A percentile compares a stretch with the other conserved stretches of the same genome.
Conservation (phyloP, 2,329 filamentous ascomycete genomes). For the Trichophyton benhamiae region DNA sequence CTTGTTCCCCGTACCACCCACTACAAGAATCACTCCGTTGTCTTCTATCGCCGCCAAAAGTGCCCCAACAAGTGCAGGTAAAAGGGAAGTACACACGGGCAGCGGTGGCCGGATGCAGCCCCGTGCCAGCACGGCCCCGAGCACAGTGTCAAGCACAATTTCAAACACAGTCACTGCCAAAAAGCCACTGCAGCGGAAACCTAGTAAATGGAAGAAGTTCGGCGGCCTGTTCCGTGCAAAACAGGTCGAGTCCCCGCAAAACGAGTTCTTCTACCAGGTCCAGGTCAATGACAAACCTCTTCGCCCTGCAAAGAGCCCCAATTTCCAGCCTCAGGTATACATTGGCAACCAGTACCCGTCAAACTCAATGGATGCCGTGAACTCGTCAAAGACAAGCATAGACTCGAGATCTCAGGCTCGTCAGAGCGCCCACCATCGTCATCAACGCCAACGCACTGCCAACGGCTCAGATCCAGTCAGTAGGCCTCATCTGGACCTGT, state of each 20-base stretch:
- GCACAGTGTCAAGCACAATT: background rate
- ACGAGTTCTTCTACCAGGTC: slow-evolving; percentile 23
- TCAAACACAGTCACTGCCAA: background rate
- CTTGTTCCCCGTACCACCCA: background rate
- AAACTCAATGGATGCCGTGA: background rate
- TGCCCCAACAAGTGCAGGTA: background rate
- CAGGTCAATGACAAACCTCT: slow-evolving; percentile 16
- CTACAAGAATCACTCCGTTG: background rate
- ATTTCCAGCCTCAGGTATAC: background rate
- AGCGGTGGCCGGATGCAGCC: background rate
- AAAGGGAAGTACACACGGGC: background rate
- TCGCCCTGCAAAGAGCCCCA: slow-evolving; percentile 7
- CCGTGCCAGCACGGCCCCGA: background rate
- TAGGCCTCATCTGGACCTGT: background rate
- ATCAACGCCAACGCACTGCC: background rate
- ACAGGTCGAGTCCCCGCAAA: slow-evolving; percentile 10
- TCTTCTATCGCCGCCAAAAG: background rate
- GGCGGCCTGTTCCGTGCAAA: slow-evolving; percentile 34
- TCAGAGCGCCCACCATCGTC: background rate
- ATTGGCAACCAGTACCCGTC: slow-evolving; percentile 4
- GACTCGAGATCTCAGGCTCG: background rate
- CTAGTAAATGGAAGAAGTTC: slow-evolving; percentile 38
- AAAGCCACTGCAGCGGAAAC: slow-evolving; percentile 21
- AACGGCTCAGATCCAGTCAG: background rate
- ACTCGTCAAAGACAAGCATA: background rate